These are phyloP conservation scores for Ceratocystis harringtonii DNA, from an alignment of 2,329 filamentous ascomycete genomes.

Conservation along the genomic window DNA sequence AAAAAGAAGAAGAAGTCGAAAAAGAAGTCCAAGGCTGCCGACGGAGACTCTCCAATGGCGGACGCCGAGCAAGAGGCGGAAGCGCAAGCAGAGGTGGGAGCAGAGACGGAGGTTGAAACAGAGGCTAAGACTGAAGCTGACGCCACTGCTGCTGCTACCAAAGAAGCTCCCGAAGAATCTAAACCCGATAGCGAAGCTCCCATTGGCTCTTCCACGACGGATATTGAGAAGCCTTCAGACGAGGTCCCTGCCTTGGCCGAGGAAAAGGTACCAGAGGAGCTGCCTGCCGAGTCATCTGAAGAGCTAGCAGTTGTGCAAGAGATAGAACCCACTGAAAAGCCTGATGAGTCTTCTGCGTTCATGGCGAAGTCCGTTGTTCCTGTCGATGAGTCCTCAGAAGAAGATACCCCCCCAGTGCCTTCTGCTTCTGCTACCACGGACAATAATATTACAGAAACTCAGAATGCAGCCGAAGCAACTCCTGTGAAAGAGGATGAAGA, in stretches of 20 bases:
- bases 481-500: not conserved
- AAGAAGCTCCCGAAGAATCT: not conserved
- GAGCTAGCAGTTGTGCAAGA: conserved; percentile 17
- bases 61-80: not conserved
- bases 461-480: not conserved
- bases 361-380: conserved; percentile 18
- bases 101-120: not conserved
- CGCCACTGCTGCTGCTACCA: not conserved
- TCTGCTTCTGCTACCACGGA: not conserved
- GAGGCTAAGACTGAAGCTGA: not conserved
- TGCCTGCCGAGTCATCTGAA: not conserved
- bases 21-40: conserved; percentile 10
- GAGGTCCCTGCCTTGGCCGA: conserved; percentile 11
- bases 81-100: not conserved
- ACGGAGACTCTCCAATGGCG: not conserved
- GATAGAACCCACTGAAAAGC: not conserved
- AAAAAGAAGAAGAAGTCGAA: conserved; percentile 13
- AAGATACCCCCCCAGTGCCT: conserved; percentile 2
- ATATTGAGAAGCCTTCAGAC: conserved; percentile 10
- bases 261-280: not conserved
- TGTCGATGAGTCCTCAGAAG: not conserved
- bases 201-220: not conserved
- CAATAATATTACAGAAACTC: conserved; percentile 13
- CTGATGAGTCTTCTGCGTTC: not conserved
- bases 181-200: conserved; percentile 11